Percentiles rank a stretch among this genome's conserved stretches.
Conservation (phyloP, 495 filamentous ascomycete genomes). For the Peziza echinospora region DNA sequence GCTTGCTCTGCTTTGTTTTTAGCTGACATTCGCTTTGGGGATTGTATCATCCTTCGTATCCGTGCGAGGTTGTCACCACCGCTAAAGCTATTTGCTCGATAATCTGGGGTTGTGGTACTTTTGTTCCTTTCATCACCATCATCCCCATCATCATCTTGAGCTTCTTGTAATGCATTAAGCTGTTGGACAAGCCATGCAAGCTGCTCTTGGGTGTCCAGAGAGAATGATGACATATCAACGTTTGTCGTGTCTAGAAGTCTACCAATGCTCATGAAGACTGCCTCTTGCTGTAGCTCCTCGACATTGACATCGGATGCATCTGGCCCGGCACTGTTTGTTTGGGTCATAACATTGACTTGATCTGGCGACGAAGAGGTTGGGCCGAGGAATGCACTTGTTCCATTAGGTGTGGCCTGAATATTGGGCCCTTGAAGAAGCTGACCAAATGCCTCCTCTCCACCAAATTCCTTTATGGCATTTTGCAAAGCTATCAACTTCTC, state of each 20-base stretch:
- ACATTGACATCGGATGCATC: not conserved
- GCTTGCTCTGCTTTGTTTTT: constrained; percentile 19
- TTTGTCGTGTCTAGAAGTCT: not conserved
- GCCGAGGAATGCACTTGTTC: not conserved
- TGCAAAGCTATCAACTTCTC: not conserved
- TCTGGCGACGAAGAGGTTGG: not conserved
- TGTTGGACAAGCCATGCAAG: not conserved
- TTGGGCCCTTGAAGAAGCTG: not conserved
- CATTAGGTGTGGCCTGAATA: not conserved
- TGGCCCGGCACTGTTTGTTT: not conserved
- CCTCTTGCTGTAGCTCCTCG: not conserved
- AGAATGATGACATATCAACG: not conserved
- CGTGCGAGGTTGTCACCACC: no score
- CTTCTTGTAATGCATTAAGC: not conserved
- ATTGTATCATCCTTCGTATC: no score
- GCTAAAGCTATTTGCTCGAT: no score
- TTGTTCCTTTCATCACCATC: not conserved
- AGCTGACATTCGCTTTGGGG: not conserved
- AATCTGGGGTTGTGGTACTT: no score
- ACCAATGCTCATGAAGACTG: not conserved
- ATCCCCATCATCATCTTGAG: not conserved
- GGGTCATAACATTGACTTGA: not conserved
- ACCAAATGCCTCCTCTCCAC: not conserved
- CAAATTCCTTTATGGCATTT: not conserved
- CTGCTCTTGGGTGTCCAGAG: not conserved